These are phyloP conservation scores for Cyberlindnera veronae DNA, from an alignment of 805 yeast species.

Conservation along the genomic window DNA sequence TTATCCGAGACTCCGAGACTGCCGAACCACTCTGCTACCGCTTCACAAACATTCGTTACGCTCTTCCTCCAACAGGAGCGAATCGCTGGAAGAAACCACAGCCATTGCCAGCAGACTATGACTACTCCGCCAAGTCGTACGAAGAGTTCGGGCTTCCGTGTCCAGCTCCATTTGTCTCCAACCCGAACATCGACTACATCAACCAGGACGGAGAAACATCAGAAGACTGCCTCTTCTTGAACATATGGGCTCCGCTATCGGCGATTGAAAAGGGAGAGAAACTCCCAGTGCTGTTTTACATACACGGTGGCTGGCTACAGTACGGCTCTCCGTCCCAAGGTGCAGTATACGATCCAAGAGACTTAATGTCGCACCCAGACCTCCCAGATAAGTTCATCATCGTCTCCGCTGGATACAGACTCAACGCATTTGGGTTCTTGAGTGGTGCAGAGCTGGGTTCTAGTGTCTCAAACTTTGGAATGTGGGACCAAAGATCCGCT, in stretches of 20 bases:
- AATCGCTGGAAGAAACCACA: constrained; percentile 34
- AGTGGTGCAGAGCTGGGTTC: constrained; percentile 24
- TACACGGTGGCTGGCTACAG: constrained; percentile 45
- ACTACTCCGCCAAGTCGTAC: constrained; percentile 34
- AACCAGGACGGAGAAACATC: constrained; percentile 10
- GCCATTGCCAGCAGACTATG: constrained; percentile 31
- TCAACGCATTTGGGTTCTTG: constrained; percentile 37
- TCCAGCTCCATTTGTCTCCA: constrained; percentile 29
- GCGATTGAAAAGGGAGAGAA: constrained; percentile 36
- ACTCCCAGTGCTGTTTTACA: constrained; percentile 37
- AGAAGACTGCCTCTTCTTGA: constrained; percentile 34
- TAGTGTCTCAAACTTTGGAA: constrained; percentile 17
- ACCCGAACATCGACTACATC: constrained; percentile 9
- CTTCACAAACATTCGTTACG: constrained; percentile 31
- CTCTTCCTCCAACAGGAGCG: constrained; percentile 30
- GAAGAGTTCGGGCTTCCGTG: constrained; percentile 35
- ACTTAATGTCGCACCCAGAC: constrained; percentile 15
- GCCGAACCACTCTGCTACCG: constrained; percentile 18
- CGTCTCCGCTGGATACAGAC: constrained; percentile 39
- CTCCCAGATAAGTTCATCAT: constrained; percentile 34
- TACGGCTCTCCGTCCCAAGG: constrained; percentile 15
- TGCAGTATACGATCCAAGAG: constrained; percentile 14
- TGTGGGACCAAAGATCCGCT: constrained; percentile 44
- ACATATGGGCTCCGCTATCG: constrained; percentile 37
- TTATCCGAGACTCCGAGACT: constrained; percentile 3